Conservation (phyloP, 2,329 filamentous ascomycete species). For the Coniochaeta ligniaria region DNA sequence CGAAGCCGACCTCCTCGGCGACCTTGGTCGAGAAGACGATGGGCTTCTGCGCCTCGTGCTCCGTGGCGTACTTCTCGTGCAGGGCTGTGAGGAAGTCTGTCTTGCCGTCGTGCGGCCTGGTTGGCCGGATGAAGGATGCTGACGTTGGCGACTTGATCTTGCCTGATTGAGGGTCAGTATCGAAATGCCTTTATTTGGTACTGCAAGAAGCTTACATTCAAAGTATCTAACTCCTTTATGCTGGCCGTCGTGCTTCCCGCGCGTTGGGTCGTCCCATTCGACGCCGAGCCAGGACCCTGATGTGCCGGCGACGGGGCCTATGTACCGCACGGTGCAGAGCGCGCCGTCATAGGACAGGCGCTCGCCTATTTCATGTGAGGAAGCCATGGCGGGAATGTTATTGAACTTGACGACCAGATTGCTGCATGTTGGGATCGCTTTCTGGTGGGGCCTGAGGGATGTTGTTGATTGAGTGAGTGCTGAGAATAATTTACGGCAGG, state of each 20-base stretch:
- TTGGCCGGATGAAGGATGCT: constrained; percentile 81
- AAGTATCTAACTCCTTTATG: constrained; percentile 79
- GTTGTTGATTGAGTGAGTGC: background rate
- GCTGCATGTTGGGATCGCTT: background rate
- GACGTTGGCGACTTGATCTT: constrained; percentile 60
- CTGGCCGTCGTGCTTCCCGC: constrained; percentile 87
- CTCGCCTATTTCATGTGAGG: constrained; percentile 51
- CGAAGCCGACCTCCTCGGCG: constrained; percentile 90
- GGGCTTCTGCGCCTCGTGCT: constrained; percentile 30
- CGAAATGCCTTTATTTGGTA: background rate
- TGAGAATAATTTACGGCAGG: background rate
- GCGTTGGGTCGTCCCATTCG: constrained; percentile 84
- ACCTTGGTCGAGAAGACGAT: constrained; percentile 73
- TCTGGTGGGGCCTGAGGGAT: background rate
- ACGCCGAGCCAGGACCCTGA: constrained; percentile 82
- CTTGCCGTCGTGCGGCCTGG: constrained; percentile 58
- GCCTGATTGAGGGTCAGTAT: constrained; percentile 26
- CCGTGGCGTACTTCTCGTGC: constrained; percentile 69
- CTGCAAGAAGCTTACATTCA: constrained; percentile 51
- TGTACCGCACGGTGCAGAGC: constrained; percentile 78
- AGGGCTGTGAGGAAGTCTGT: constrained; percentile 75
- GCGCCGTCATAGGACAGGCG: constrained; percentile 72
- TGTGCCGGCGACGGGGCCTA: constrained; percentile 70
- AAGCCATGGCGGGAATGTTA: constrained; percentile 24
- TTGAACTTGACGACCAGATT: too few relatives aligned